A percentile compares a stretch with the other conserved stretches of the same genome.
These are phyloP conservation scores for Cladosporium cucumerinum DNA, from an alignment of 2,329 filamentous ascomycete genomes.

Conservation along the genomic window DNA sequence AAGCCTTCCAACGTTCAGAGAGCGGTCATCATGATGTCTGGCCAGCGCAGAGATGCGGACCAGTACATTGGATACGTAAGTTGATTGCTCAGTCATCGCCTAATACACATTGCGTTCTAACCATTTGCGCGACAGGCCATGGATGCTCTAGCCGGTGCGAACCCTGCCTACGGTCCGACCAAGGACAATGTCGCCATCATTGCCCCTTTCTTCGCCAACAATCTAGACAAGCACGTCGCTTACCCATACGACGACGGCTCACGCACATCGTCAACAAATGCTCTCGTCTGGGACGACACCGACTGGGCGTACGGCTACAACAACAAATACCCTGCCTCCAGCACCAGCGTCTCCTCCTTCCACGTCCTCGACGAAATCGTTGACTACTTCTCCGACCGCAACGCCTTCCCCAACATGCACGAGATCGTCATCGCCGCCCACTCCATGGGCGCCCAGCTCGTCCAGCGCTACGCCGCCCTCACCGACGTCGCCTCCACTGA, in stretches of 20 bases:
- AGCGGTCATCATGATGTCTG: conserved; percentile 32
- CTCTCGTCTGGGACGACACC: conserved; percentile 34
- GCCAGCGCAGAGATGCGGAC: conserved; percentile 28
- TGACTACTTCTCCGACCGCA: conserved; percentile 31
- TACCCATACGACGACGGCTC: conserved; percentile 33
- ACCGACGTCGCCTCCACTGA: conserved; percentile 24
- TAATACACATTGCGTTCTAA: conserved; percentile 11
- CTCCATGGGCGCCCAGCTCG: conserved; percentile 34
- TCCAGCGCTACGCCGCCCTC: conserved; percentile 35
- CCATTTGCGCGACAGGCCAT: conserved; percentile 18
- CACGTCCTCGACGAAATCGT: conserved; percentile 34
- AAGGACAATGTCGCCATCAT: conserved; percentile 31
- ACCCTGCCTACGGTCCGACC: conserved; percentile 23
- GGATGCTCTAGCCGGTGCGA: conserved; percentile 6
- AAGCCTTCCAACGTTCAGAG: conserved; percentile 26
- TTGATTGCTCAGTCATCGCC: neutral
- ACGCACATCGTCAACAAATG: conserved; percentile 23
- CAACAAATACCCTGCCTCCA: conserved; percentile 32
- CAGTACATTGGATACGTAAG: conserved; percentile 26
- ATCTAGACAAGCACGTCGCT: conserved; percentile 31
- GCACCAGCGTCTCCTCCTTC: conserved; percentile 29
- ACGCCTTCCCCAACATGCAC: conserved; percentile 34
- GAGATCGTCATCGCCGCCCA: conserved; percentile 38
- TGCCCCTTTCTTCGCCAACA: conserved; percentile 35
- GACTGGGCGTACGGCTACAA: conserved; percentile 33